These are phyloP conservation scores for Hypoxylon perforatum DNA, from an alignment of 495 filamentous ascomycete genomes.

Conservation along the genomic window DNA sequence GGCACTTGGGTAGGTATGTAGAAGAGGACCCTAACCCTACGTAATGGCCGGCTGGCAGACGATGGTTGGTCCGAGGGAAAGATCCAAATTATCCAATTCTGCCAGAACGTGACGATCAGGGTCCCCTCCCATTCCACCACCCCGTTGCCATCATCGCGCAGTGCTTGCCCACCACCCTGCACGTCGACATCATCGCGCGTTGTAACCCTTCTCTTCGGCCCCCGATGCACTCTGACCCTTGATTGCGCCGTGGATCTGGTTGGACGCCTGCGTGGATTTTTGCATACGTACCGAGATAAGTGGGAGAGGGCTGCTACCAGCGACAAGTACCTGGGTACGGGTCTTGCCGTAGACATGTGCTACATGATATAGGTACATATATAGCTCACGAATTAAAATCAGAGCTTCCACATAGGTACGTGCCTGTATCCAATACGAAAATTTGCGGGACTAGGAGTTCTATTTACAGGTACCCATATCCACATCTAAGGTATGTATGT, in stretches of 20 bases:
- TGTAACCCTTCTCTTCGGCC: background rate
- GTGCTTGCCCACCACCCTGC: slow-evolving; percentile 11
- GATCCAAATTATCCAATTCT: slow-evolving; percentile 24
- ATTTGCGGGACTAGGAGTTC: background rate
- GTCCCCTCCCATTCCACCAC: slow-evolving; percentile 24
- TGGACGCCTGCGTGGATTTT: background rate
- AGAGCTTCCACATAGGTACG: background rate
- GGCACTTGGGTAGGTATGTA: background rate
- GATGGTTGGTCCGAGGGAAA: slow-evolving; percentile 13
- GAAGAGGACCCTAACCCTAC: slow-evolving; percentile 5
- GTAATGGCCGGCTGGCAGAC: slow-evolving; percentile 26
- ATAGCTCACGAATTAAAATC: slow-evolving; percentile 27
- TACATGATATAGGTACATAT: slow-evolving; percentile 14
- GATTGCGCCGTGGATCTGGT: background rate
- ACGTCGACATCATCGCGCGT: slow-evolving; percentile 31
- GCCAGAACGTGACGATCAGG: slow-evolving; percentile 36
- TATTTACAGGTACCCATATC: no score
- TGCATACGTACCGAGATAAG: background rate
- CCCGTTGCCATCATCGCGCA: slow-evolving; percentile 30
- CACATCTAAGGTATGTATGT: no score
- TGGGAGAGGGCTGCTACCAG: background rate
- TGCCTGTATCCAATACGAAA: slow-evolving; percentile 10
- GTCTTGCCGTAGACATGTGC: no score
- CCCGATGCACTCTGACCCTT: background rate
- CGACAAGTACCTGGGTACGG: background rate